Conservation (phyloP, 2,329 filamentous ascomycete species). For the Aspergillus clavatus region DNA sequence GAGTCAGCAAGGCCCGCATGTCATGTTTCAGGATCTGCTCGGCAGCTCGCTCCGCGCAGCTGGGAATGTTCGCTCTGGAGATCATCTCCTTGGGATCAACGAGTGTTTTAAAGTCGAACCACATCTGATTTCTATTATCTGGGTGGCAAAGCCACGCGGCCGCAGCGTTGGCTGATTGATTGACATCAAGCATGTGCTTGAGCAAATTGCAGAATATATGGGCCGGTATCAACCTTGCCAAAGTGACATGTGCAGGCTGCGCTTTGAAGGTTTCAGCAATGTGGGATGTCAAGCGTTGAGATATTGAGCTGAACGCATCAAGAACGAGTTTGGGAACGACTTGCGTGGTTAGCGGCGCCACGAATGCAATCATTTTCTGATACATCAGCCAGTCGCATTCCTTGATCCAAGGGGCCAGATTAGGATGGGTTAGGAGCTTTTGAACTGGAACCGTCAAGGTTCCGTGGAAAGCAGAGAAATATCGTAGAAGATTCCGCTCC, state of each 20-base stretch:
- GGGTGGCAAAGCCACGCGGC: conserved; percentile 88
- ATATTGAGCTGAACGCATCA: conserved; percentile 81
- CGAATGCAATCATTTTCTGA: conserved; percentile 91
- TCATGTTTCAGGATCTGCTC: conserved; percentile 43
- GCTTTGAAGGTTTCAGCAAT: conserved; percentile 80
- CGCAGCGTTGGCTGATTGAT: conserved; percentile 87
- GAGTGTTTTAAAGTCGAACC: conserved; percentile 64
- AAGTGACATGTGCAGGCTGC: conserved; percentile 77
- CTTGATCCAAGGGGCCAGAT: conserved; percentile 85
- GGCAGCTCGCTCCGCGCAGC: conserved; percentile 31
- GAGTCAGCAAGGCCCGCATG: conserved; percentile 40
- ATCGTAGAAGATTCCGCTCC: conserved; percentile 91
- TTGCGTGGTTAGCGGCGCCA: conserved; percentile 82
- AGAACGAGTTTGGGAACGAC: conserved; percentile 85
- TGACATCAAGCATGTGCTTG: conserved; percentile 83
- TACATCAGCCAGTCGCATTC: conserved; percentile 95
- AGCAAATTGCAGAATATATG: conserved; percentile 82
- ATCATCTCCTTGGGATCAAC: conserved; percentile 40
- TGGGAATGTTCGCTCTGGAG: conserved; percentile 38
- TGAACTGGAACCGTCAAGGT: conserved; percentile 95
- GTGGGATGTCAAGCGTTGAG: conserved; percentile 71
- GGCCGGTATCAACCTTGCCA: conserved; percentile 83
- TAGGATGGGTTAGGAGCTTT: conserved; percentile 77
- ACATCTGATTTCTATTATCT: conserved; percentile 91
- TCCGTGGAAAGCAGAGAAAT: conserved; percentile 92